A percentile compares a stretch with the other conserved stretches of the same genome.
These are phyloP conservation scores for Lepidium sativum DNA, from an alignment of 345 rosid genomes.

Conservation along the genomic window DNA sequence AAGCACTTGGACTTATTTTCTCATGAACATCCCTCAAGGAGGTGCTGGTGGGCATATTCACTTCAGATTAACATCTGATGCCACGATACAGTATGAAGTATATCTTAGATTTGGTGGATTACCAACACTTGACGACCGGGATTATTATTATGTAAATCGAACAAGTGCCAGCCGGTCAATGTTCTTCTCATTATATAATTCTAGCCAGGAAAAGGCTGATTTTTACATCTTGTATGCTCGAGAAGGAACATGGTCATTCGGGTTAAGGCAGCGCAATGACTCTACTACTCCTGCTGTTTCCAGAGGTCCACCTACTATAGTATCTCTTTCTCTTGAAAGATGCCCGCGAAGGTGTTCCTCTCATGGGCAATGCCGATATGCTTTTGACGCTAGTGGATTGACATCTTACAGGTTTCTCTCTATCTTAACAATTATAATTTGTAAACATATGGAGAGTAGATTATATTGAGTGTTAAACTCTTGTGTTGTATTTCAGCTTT, in stretches of 20 bases:
- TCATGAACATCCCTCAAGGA: constrained; percentile 66
- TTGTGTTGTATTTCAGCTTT: constrained; percentile 53
- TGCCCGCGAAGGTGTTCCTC: constrained; percentile 82
- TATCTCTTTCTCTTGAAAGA: constrained; percentile 84
- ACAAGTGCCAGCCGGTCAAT: constrained; percentile 51
- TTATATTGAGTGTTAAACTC: background rate
- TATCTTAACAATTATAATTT: background rate
- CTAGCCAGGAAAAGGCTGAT: constrained; percentile 68
- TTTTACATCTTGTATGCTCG: constrained; percentile 74
- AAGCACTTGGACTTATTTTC: constrained; percentile 70
- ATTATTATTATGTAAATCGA: constrained; percentile 67
- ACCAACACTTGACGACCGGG: constrained; percentile 64
- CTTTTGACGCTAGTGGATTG: constrained; percentile 89
- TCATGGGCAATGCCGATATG: constrained; percentile 65
- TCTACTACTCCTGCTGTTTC: constrained; percentile 17
- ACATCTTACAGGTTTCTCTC: constrained; percentile 64
- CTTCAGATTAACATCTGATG: constrained; percentile 46
- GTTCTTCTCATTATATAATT: constrained; percentile 57
- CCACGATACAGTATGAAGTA: constrained; percentile 50
- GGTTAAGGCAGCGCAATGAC: constrained; percentile 48
- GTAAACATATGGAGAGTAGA: background rate
- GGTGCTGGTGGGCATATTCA: constrained; percentile 94
- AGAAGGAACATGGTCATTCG: constrained; percentile 89
- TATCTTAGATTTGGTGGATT: constrained; percentile 73
- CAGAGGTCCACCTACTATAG: constrained; percentile 37